These are phyloP conservation scores for Toxoplasma gondii DNA, from an alignment of 169 alveolate genomes.

Conservation along the genomic window DNA sequence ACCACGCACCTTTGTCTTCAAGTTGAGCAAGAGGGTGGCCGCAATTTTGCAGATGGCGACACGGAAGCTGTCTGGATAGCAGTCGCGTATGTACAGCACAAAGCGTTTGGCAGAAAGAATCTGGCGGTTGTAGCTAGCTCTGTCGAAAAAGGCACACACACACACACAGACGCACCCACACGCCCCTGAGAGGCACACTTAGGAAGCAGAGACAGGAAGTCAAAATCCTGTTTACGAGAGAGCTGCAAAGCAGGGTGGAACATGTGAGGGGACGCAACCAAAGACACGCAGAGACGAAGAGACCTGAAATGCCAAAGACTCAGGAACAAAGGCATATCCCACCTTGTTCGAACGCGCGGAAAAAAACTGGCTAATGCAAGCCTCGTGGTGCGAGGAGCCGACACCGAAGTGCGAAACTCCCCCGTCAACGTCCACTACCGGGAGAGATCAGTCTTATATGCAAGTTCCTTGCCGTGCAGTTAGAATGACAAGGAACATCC, in stretches of 20 bases:
- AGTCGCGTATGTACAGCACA: conserved; percentile 50
- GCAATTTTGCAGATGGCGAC: conserved; percentile 52
- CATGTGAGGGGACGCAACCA: no score
- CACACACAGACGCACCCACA: not conserved
- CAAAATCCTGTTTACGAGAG: no score
- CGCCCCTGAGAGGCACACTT: no score
- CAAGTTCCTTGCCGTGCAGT: no score
- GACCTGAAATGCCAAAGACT: no score
- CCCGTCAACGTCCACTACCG: not conserved
- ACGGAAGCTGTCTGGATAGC: conserved; percentile 59
- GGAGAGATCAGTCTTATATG: no score
- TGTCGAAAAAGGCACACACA: not conserved
- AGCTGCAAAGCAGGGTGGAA: no score
- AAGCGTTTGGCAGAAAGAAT: conserved; percentile 47
- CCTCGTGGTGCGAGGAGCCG: not conserved
- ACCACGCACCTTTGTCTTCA: conserved; percentile 32
- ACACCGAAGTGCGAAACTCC: not conserved
- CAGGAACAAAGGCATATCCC: no score
- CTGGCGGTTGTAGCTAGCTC: conserved; percentile 51
- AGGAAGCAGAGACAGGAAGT: no score
- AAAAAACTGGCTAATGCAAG: no score
- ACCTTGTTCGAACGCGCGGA: no score
- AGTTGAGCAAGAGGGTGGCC: conserved; percentile 52
- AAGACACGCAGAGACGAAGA: no score
- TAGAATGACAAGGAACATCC: not conserved